Conservation (phyloP, 371 early-diverging fungal species). For the Mucor piriformis region DNA sequence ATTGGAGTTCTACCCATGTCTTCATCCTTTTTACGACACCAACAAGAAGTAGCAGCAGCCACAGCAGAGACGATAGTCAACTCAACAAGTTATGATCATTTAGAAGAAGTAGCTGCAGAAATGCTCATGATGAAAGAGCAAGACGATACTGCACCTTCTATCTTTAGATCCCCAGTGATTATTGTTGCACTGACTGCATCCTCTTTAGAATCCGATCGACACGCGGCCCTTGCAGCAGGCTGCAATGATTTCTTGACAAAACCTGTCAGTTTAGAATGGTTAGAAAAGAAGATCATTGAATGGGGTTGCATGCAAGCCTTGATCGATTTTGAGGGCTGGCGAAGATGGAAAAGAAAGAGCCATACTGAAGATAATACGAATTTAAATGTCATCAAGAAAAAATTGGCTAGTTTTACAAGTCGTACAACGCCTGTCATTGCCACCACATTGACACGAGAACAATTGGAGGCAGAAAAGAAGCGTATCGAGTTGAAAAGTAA, state of each 20-base stretch:
- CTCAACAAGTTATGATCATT: not conserved
- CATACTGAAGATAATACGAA: not conserved
- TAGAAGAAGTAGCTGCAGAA: not conserved
- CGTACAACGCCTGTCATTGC: not conserved
- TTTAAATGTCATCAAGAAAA: not conserved
- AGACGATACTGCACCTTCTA: constrained; percentile 28
- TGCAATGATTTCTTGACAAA: constrained; percentile 87
- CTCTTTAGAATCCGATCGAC: constrained; percentile 68
- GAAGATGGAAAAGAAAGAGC: constrained; percentile 54
- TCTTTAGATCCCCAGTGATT: constrained; percentile 70
- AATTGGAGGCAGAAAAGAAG: constrained; percentile 18
- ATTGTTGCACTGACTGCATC: constrained; percentile 86
- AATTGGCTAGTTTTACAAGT: not conserved
- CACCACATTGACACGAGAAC: not conserved
- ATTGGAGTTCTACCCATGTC: constrained; percentile 54
- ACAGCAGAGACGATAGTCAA: constrained; percentile 1
- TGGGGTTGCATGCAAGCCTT: constrained; percentile 90
- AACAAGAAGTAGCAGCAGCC: constrained; percentile 11
- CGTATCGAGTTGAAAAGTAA: constrained; percentile 12
- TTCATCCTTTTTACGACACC: constrained; percentile 19
- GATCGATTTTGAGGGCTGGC: constrained; percentile 80
- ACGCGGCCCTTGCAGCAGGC: constrained; percentile 77
- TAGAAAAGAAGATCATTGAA: constrained; percentile 81
- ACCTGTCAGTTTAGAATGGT: constrained; percentile 77
- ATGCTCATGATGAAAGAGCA: constrained; percentile 1